A percentile compares a stretch with the other conserved stretches of the same genome.
phyloP scores from a whole-genome alignment of 495 filamentous ascomycete genomes.

The Penicillium turbatum region DNA sequence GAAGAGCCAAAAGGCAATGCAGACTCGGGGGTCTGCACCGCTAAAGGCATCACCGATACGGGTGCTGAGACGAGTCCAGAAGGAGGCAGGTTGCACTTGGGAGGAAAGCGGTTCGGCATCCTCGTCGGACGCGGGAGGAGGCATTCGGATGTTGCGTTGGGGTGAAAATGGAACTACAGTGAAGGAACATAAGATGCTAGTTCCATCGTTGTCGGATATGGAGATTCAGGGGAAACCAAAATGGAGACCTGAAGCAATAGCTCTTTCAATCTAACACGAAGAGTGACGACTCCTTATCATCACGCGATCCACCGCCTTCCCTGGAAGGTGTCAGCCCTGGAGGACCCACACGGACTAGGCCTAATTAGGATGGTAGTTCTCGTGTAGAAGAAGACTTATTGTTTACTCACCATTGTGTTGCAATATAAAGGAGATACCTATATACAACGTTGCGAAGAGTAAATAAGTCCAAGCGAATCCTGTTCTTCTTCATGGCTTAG shows the following conservation, averaged over 20 bases:
- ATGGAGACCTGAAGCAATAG: neutral
- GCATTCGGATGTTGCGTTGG: slow-evolving; percentile 12
- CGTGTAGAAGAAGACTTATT: too few relatives aligned
- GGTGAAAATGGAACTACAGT: slow-evolving; percentile 14
- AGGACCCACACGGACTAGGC: too few relatives aligned
- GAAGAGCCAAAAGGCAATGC: slow-evolving; percentile 87
- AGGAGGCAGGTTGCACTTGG: slow-evolving; percentile 63
- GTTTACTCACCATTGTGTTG: too few relatives aligned
- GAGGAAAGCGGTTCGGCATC: slow-evolving; percentile 54
- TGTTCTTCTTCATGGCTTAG: too few relatives aligned
- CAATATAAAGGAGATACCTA: too few relatives aligned
- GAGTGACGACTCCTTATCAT: slow-evolving; percentile 14
- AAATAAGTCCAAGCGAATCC: too few relatives aligned
- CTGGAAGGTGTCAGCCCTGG: too few relatives aligned
- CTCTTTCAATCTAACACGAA: neutral
- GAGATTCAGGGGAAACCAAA: neutral
- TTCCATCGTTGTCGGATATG: neutral
- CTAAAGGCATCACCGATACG: slow-evolving; percentile 60
- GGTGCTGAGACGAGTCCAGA: slow-evolving; percentile 65
- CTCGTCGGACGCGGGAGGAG: slow-evolving; percentile 14
- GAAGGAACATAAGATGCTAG: neutral
- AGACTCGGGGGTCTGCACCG: slow-evolving; percentile 66
- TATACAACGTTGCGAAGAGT: too few relatives aligned
- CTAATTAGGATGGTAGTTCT: too few relatives aligned
- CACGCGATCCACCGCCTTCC: slow-evolving; percentile 12